A percentile compares a stretch with the other conserved stretches of the same genome.
Evolutionary conservation across 2,329 filamentous ascomycete genomes (phyloP).

Genomic region (Pestalotiopsis sp.): DNA sequence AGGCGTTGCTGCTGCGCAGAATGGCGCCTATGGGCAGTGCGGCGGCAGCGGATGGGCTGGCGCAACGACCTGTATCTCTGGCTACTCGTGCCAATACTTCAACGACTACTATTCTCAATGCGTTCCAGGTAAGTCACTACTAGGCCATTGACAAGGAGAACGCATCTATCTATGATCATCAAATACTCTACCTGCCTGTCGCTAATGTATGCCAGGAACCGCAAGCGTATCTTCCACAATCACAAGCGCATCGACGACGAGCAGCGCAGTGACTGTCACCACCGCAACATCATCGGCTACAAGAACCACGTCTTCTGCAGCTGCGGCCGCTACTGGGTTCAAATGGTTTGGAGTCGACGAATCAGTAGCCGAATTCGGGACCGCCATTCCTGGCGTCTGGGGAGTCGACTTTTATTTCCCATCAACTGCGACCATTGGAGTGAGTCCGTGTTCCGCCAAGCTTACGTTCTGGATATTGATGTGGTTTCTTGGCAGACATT

Average conservation of each 20-base stretch:
- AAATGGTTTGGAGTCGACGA: slow-evolving; percentile 5
- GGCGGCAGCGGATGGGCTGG: slow-evolving; percentile 35
- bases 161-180: too few species aligned
- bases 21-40: slow-evolving; percentile 35
- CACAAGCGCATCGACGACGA: slow-evolving; percentile 20
- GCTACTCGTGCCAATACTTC: slow-evolving; percentile 30
- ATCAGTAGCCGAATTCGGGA: slow-evolving; percentile 8
- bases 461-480: neutral
- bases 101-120: slow-evolving; percentile 41
- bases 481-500: slow-evolving; percentile 41
- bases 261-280: slow-evolving; percentile 18
- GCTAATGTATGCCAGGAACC: neutral
- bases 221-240: slow-evolving; percentile 6
- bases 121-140: slow-evolving; percentile 23
- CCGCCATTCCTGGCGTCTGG: neutral
- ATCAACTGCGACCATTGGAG: neutral
- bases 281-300: slow-evolving; percentile 15
- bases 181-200: too few species aligned
- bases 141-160: too few species aligned
- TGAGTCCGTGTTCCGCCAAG: neutral
- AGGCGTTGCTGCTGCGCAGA: slow-evolving; percentile 17
- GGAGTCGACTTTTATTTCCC: slow-evolving; percentile 2
- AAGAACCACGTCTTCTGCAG: slow-evolving; percentile 21
- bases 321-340: slow-evolving; percentile 3
- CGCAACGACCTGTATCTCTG: slow-evolving; percentile 31